Evolutionary conservation across 1,284 basidiomycete genomes (phyloP), one percentile per base, ranked within the genome.

Genomic region (Moniliophthora roreri): DNA sequence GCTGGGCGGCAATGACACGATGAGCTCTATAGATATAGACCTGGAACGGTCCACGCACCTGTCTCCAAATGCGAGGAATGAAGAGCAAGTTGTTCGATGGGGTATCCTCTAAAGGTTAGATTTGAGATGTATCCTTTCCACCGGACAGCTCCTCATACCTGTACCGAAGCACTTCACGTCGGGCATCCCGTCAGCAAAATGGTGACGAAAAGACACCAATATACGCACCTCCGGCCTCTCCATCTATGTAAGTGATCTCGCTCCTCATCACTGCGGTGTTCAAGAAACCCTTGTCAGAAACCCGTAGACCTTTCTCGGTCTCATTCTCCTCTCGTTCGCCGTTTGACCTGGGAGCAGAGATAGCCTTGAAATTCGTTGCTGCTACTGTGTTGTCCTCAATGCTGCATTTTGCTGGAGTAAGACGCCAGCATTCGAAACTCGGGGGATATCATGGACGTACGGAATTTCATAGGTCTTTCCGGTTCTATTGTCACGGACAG

Each of bases 231-330:
- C 90, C 91, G 18, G 84, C 85, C 21, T 91, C 87, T 50, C 91
- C 93, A 65, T 95, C 91, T 63, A 95, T 95, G 63, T 87, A 94
- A 0, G 92, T 94, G 64, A 95, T 94, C 62, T 79, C 69, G 57
- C 87, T 90, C 58, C 82, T 74, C 55, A 95, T 82, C 53, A 93
- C 90, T 34, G 93, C 91, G 1, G 93, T 95, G 62, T 95, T 95
- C 71, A 92, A 66, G 70, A 89, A 93, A 1, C 89, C 90, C 69
- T 82, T 84, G 74, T 94, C 91, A 35, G 81, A 75, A 11, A 94
- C 81, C 35, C 89, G 79, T 24, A 94, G 69, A 0, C 91, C 92
- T 55, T 84, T 87, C 69, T 85, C 80, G 0, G 86, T 86, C 73
- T 94, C 92, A 66, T 94, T 90, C 77, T 95, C 91, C 49, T 81